phyloP scores from a whole-genome alignment of 768 basidiomycete species.

The Myochromella boudieri region DNA sequence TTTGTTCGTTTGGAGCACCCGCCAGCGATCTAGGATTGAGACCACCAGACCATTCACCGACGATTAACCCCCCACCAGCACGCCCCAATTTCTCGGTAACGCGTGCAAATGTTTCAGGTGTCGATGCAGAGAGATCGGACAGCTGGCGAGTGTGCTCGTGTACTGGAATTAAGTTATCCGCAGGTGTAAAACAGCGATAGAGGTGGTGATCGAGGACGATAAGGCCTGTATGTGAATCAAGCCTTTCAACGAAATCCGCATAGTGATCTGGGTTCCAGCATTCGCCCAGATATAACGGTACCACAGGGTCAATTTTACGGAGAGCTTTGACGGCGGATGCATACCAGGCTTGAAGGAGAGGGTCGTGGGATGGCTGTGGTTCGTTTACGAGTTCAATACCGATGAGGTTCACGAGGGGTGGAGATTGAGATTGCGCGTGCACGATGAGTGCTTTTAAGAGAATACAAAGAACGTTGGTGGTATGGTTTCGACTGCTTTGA shows the following conservation, averaged over 20 bases:
- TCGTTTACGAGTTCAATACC: constrained; percentile 65
- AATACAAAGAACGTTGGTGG: constrained; percentile 45
- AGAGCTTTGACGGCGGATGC: constrained; percentile 50
- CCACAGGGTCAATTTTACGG: constrained; percentile 45
- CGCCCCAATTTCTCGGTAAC: constrained; percentile 32
- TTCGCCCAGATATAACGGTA: constrained; percentile 76
- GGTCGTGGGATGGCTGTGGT: constrained; percentile 50
- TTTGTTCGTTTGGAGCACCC: constrained; percentile 34
- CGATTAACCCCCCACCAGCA: constrained; percentile 46
- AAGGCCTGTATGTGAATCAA: constrained; percentile 32
- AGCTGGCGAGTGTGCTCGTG: constrained; percentile 53
- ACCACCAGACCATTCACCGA: constrained; percentile 82
- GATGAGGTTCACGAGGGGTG: constrained; percentile 48
- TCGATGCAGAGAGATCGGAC: constrained; percentile 34
- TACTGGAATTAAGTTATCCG: constrained; percentile 54
- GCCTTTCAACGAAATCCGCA: constrained; percentile 47
- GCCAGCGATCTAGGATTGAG: constrained; percentile 63
- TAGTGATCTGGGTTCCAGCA: constrained; percentile 74
- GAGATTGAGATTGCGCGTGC: constrained; percentile 28
- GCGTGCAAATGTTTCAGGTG: constrained; percentile 36
- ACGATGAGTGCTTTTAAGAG: constrained; percentile 32
- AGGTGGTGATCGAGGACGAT: constrained; percentile 83
- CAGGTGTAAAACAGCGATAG: constrained; percentile 74
- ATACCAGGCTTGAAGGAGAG: constrained; percentile 64
- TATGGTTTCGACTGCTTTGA: constrained; percentile 42